Evolutionary conservation across 2,329 filamentous ascomycete species (phyloP), one percentile per base, ranked within the genome.

Genomic region (Acrocalymma vagum): DNA sequence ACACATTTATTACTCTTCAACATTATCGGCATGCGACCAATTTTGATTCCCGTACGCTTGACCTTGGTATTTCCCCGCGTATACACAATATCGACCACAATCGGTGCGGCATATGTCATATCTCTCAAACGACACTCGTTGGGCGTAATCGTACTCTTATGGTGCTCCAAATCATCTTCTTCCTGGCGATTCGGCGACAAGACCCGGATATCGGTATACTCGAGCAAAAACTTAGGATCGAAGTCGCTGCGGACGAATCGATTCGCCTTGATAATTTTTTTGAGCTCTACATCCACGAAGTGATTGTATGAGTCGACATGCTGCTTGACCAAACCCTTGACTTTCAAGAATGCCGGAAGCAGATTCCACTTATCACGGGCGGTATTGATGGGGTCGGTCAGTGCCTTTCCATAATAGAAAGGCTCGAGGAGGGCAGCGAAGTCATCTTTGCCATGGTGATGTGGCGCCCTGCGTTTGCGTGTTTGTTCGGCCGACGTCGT

Each of bases 251-350:
- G 84, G 51, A 99, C 88, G 26, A 85, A 87, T 32, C 87, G 85
- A 68, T 96, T 97, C 35, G 93, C 89, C 66, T 90, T 86, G 54
- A 99, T 87, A 58, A 99, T 99, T 61, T 96, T 92, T 74, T 96
- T 96, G 69, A 99, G 85, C 67, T 97, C 92, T 41, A 95, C 88
- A 58, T 99, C 90, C 55, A 96, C 88, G 60, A 99, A 97, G 74
- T 94, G 96, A 74, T 99, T 96, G 79, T 95, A 99, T 16, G 94
- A 97, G 75, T 99, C 95, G 65, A 96, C 93, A 70, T 96, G 92
- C 77, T 97, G 93, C 72, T 96, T 96, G 37, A 96, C 92, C 42
- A 96, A 78, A 42, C 92, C 92, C 73, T 99, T 99, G 61, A 96
- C 92, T 72, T 96, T 96, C 44, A 99, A 77, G 70, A 99, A 99